Evolutionary conservation across 2,329 filamentous ascomycete species (phyloP).

Genomic region (Coleophoma crateriformis): DNA sequence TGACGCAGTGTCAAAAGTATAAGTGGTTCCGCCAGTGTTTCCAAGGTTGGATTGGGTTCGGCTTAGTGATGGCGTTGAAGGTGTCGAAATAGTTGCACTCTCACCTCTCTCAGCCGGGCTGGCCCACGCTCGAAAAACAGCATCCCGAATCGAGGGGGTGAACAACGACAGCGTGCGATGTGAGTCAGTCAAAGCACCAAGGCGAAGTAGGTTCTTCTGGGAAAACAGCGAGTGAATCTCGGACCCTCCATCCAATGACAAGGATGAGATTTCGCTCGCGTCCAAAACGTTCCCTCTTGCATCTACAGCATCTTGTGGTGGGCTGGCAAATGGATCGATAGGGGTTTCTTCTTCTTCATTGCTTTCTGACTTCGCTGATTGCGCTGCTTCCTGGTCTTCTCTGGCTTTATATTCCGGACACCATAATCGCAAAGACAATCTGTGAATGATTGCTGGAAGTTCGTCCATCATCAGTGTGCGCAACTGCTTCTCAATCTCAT

Average conservation of each 20-base stretch:
- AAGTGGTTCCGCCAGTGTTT: conserved; percentile 47
- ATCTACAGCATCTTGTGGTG: conserved; percentile 78
- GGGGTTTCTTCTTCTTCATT: conserved; percentile 41
- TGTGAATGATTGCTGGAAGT: conserved; percentile 91
- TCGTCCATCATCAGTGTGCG: conserved; percentile 97
- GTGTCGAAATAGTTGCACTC: conserved; percentile 23
- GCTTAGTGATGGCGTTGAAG: conserved; percentile 44
- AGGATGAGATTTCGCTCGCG: conserved; percentile 65
- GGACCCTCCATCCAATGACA: conserved; percentile 72
- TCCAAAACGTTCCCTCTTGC: conserved; percentile 72
- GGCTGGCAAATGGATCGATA: conserved; percentile 76
- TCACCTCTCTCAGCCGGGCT: conserved; percentile 69
- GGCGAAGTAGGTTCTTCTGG: conserved; percentile 82
- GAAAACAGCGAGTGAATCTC: conserved; percentile 90
- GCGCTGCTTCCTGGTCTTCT: conserved; percentile 49
- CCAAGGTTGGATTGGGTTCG: conserved; percentile 60
- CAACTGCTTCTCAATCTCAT: conserved; percentile 90
- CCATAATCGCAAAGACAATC: conserved; percentile 82
- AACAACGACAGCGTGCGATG: conserved; percentile 88
- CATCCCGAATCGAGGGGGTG: conserved; percentile 84
- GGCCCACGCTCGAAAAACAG: conserved; percentile 89
- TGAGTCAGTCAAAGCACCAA: conserved; percentile 79
- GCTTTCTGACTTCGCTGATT: conserved; percentile 43
- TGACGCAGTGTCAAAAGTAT: conserved; percentile 71
- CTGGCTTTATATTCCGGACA: conserved; percentile 77